Evolutionary conservation across 805 yeast genomes (phyloP), one percentile per base, ranked within the genome.

Genomic region (Ogataea corticis): DNA sequence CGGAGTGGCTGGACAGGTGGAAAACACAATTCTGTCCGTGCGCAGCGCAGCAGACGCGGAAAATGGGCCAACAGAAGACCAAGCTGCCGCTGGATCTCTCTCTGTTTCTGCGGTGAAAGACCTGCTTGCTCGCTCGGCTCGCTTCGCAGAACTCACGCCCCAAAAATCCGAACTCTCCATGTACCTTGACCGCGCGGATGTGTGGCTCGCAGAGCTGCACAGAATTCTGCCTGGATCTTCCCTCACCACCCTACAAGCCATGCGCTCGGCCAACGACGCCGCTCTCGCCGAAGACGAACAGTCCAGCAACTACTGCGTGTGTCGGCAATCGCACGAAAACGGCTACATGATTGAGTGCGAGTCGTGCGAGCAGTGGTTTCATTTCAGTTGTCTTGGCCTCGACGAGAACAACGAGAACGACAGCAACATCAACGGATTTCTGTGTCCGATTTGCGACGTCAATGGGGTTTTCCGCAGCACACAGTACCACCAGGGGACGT

Each of bases 341-440:
- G 76, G 86, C 6, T 73, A 77, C 0, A 83, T 83, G 87, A 77
- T 83, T 36, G 85, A 79, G 47, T 85, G 91, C 65, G 90, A 83
- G 50, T 64, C 61, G 14, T 85, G 92, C 61, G 70, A 75, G 42
- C 88, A 83, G 55, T 83, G 90, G 90, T 85, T 78, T 56, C 91
- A 85, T 58, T 73, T 76, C 37, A 64, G 63, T 13, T 85, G 91
- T 62, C 68, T 84, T 35, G 73, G 73, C 41, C 57, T 70, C 33
- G 48, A 50, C 33, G 57, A 53, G 21, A 46, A 46, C 29, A 51
- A 45, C 29, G 55, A 67, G 29, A 69, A 63, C n/a, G 54, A 51
- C 3, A 37, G 17, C 40, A 37, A 28, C 31, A 64, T 66, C 33
- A 69, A 63, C 29, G 63, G 61, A 10, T 82, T 73, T 52, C 61